Evolutionary conservation across 2,329 filamentous ascomycete genomes (phyloP).

Genomic region (Fusarium newnesense): DNA sequence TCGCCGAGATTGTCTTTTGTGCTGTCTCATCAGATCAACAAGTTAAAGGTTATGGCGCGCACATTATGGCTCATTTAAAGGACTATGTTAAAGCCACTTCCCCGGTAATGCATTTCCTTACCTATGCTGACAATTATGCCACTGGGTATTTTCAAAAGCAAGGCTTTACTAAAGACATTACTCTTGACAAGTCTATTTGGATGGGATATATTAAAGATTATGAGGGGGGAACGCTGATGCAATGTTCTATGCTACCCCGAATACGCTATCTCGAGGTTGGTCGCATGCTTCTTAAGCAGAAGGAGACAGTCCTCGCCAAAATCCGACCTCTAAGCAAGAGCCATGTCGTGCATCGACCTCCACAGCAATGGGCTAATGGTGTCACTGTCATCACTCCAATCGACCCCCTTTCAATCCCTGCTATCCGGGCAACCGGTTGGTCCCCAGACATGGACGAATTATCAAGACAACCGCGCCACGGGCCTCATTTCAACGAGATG

Average conservation of each 20-base stretch:
- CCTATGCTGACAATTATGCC: constrained; percentile 98
- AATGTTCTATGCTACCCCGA: constrained; percentile 95
- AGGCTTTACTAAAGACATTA: constrained; percentile 98
- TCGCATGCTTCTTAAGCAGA: constrained; percentile 96
- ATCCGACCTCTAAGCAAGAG: constrained; percentile 90
- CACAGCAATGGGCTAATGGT: constrained; percentile 86
- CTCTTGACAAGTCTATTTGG: constrained; percentile 88
- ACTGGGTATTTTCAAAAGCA: constrained; percentile 99
- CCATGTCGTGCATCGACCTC: constrained; percentile 86
- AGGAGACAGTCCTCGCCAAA: constrained; percentile 93
- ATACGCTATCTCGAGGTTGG: constrained; percentile 93
- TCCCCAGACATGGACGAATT: constrained; percentile 97
- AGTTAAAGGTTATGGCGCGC: constrained; percentile 97
- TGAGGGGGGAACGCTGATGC: constrained; percentile 98
- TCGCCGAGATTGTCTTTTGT: constrained; percentile 98
- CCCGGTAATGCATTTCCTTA: constrained; percentile 97
- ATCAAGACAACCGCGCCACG: constrained; percentile 91
- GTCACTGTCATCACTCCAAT: constrained; percentile 71
- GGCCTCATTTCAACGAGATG: constrained; percentile 94
- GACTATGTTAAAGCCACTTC: constrained; percentile 98
- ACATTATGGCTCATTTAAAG: constrained; percentile 97
- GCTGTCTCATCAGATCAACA: constrained; percentile 98
- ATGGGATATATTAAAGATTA: constrained; percentile 99
- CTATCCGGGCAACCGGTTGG: constrained; percentile 93
- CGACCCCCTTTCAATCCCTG: constrained; percentile 87